Base-by-base conservation (phyloP, 1,284 basidiomycete genomes). In the Trichosporon coremiiforme region DNA sequence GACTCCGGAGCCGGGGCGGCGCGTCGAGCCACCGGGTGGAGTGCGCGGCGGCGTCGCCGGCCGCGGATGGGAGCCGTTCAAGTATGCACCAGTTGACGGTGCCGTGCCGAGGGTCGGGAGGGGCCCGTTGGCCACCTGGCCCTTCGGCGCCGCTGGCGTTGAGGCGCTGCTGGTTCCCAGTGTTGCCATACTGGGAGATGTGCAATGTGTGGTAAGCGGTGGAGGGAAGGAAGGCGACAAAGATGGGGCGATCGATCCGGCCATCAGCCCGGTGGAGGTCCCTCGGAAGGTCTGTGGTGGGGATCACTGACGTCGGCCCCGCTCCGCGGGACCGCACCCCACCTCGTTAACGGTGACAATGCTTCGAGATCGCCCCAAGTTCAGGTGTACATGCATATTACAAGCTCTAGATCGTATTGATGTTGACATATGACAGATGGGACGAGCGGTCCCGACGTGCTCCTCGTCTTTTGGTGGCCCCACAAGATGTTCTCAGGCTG, bases 1-100 rank as follows among this genome's bases (percentile, higher is more conserved):
- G 4, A 87, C 17, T 3, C 57, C 57, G 4, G 57, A 60, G 29
- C 57, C 57, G 17, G 57, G 57, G 4, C 57, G 57, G 57, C 57
- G 57, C 4, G 57, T 5, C 20, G 47, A n/a, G 29, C 57, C 57
- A 9, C 57, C 57, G 8, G 57, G 57, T 60, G 57, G 57, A 33
- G 57, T 60, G 57, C 57, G 57, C 31, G 57, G 57, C 57, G 57
- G 57, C 57, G 57, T 60, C 29, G 57, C 57, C 2, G 57, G 57
- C 6, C 57, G 57, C 31, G 57, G 57, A n/a, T 60, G 57, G 4
- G 57, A n/a, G 15, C 20, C 57, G 57, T 60, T 60, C 7, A 60
- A 15, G 57, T 60, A 60, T 31, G 57, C 57, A 33, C 57, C 57
- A 10, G 57, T 60, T 5, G 57, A 60, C 8, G 57, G 57, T 15